These are phyloP conservation scores for Globisporangium paddicum DNA, from an alignment of 352 stramenopile species.

Conservation along the genomic window DNA sequence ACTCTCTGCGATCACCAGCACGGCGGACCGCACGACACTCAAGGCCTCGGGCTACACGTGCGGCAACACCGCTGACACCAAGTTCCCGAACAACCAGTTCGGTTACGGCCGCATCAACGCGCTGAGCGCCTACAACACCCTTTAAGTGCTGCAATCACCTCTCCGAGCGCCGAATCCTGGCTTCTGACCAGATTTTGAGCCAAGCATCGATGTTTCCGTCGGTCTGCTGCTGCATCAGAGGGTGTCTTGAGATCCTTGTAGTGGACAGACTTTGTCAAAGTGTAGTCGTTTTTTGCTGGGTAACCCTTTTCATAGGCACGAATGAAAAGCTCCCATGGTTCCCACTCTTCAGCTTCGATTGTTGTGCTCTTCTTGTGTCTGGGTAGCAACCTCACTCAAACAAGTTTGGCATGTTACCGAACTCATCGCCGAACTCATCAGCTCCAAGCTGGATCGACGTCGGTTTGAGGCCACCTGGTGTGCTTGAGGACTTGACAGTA, in stretches of 20 bases:
- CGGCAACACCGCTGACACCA: conserved; percentile 21
- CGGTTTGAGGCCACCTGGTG: too few species aligned
- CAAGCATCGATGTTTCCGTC: conserved; percentile 6
- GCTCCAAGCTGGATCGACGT: too few species aligned
- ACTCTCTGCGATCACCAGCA: background rate
- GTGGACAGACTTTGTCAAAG: background rate
- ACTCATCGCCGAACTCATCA: too few species aligned
- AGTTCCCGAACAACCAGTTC: conserved; percentile 59
- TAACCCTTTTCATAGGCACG: background rate
- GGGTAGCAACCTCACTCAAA: too few species aligned
- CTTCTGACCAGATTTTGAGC: background rate
- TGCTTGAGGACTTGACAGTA: background rate
- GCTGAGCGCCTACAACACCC: conserved; percentile 13
- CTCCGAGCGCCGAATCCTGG: background rate
- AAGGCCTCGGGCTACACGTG: conserved; percentile 19
- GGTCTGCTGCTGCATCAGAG: background rate
- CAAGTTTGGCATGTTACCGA: background rate
- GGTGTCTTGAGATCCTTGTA: background rate
- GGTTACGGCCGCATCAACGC: conserved; percentile 51
- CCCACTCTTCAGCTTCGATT: background rate
- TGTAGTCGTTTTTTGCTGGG: conserved; percentile 2
- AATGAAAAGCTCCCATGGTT: background rate
- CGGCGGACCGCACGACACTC: background rate
- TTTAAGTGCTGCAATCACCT: background rate
- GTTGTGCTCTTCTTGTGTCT: background rate